phyloP scores from a whole-genome alignment of 1,284 basidiomycete genomes.

The Neonothopanus nambi region DNA sequence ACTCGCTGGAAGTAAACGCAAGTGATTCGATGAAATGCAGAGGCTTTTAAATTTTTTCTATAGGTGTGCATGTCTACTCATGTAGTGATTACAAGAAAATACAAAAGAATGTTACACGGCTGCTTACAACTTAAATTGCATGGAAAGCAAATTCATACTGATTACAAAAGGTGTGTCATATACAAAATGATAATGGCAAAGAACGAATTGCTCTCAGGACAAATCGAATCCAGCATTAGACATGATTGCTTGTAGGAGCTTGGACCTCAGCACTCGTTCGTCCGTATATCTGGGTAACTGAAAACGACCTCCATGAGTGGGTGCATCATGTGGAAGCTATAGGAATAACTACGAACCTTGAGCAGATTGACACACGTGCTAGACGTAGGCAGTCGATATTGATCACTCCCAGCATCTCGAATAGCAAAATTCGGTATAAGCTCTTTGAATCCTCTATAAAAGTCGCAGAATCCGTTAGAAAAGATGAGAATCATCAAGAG shows the following conservation, averaged over 20 bases:
- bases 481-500: not conserved
- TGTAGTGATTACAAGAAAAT: no score
- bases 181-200: not conserved
- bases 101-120: no score
- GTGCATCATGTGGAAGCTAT: conserved; percentile 3
- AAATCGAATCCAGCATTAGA: conserved; percentile 89
- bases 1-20: conserved; percentile 26
- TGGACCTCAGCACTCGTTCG: conserved; percentile 65
- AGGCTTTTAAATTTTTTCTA: no score
- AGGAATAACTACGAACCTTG: conserved; percentile 50
- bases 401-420: conserved; percentile 73
- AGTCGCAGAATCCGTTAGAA: not conserved
- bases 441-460: conserved; percentile 79
- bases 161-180: not conserved
- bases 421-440: conserved; percentile 86
- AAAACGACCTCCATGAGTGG: conserved; percentile 7
- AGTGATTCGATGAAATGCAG: no score
- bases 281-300: conserved; percentile 71
- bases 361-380: conserved; percentile 88
- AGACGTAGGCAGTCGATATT: conserved; percentile 75
- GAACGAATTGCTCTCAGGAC: conserved; percentile 43
- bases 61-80: no score
- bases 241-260: conserved; percentile 85
- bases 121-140: no score
- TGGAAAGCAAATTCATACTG: no score